Conservation (phyloP, 1,139 yeast species). For the Pichia cactophila region DNA sequence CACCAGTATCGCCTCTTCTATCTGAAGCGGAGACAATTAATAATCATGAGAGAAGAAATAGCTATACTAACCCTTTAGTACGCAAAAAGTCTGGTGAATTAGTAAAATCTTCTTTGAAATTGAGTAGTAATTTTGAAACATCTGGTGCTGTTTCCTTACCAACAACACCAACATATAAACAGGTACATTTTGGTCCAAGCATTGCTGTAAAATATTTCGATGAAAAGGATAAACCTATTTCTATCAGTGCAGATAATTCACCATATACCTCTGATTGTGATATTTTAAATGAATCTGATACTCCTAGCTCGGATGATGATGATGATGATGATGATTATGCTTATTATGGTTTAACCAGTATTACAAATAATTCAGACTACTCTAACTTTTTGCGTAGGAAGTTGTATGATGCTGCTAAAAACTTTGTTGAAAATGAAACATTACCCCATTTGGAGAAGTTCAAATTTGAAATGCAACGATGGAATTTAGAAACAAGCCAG, state of each 20-base stretch:
- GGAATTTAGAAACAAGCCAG: slow-evolving; percentile 40
- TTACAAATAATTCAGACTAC: background rate
- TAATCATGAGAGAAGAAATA: background rate
- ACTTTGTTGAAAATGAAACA: slow-evolving; percentile 17
- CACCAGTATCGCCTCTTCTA: slow-evolving; percentile 6
- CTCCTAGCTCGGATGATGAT: slow-evolving; percentile 18
- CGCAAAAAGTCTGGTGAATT: slow-evolving; percentile 49
- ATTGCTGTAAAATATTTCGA: slow-evolving; percentile 67
- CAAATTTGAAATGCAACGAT: slow-evolving; percentile 28
- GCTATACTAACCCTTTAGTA: slow-evolving; percentile 21
- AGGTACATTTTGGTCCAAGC: slow-evolving; percentile 66
- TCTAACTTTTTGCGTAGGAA: slow-evolving; percentile 1
- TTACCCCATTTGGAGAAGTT: slow-evolving; percentile 13
- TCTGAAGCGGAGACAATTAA: background rate
- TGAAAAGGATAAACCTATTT: slow-evolving; percentile 63
- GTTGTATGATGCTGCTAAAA: slow-evolving; percentile 20
- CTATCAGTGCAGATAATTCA: slow-evolving; percentile 61
- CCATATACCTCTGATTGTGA: slow-evolving; percentile 35
- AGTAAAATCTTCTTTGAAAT: slow-evolving; percentile 64
- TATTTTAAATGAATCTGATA: slow-evolving; percentile 18
- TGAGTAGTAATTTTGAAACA: slow-evolving; percentile 33
- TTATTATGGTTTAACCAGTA: slow-evolving; percentile 1
- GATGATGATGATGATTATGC: slow-evolving; percentile 10
- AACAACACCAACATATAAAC: slow-evolving; percentile 56
- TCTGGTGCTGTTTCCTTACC: slow-evolving; percentile 52